phyloP scores from a whole-genome alignment of 805 yeast genomes.

The Pichia occidentalis region DNA sequence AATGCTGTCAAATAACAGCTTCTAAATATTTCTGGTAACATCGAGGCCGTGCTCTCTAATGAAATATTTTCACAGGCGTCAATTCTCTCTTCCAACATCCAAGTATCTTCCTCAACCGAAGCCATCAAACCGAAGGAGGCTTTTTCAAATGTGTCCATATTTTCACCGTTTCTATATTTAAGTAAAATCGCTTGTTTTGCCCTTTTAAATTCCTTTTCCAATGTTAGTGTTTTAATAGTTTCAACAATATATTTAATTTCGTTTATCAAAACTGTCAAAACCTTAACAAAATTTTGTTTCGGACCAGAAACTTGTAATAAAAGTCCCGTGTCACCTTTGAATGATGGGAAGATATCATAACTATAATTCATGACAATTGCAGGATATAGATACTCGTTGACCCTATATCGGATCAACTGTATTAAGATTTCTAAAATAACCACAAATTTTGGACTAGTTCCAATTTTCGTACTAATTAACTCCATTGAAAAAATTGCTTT shows the following conservation, averaged over 20 bases:
- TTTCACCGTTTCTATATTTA: constrained; percentile 38
- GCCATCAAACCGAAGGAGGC: constrained; percentile 46
- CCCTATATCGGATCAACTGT: constrained; percentile 37
- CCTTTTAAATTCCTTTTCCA: constrained; percentile 35
- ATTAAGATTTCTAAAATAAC: constrained; percentile 49
- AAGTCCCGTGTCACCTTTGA: constrained; percentile 48
- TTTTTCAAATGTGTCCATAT: constrained; percentile 40
- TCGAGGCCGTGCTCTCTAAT: constrained; percentile 27
- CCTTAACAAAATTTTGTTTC: constrained; percentile 30
- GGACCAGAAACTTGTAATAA: constrained; percentile 51
- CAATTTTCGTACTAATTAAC: constrained; percentile 28
- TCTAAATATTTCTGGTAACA: constrained; percentile 26
- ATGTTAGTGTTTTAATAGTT: constrained; percentile 11
- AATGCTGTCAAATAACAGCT: constrained; percentile 35
- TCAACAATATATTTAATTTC: constrained; percentile 26
- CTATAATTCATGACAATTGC: constrained; percentile 48
- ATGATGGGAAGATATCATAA: constrained; percentile 51
- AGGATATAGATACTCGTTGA: constrained; percentile 42
- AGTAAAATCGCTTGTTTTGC: constrained; percentile 43
- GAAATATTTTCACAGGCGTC: constrained; percentile 49
- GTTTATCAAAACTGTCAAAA: constrained; percentile 31
- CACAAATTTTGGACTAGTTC: constrained; percentile 33
- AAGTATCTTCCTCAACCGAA: constrained; percentile 49
- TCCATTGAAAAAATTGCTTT: constrained; percentile 42
- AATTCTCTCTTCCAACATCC: constrained; percentile 48